Conservation (phyloP, 106 monocot species). For the Dactylorhiza incarnata region DNA sequence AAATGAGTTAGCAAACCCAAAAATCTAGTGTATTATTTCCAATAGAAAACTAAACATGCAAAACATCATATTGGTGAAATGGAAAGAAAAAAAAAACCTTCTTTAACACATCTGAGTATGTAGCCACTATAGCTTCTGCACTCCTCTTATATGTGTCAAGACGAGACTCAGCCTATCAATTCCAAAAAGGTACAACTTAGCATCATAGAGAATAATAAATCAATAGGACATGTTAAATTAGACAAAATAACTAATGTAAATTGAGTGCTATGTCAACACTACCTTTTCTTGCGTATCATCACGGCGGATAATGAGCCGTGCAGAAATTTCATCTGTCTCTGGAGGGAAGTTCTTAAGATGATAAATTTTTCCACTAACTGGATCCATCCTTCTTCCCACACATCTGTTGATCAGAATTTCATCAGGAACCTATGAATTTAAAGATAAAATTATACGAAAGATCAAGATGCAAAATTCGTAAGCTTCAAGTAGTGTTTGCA, state of each 20-base stretch:
- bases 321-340: constrained; percentile 72
- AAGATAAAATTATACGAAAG: constrained; percentile 17
- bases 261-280: constrained; percentile 1
- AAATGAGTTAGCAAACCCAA: constrained; percentile 11
- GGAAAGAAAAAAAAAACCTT: constrained; percentile 35
- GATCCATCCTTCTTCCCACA: constrained; percentile 95
- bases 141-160: constrained; percentile 79
- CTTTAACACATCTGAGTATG: constrained; percentile 49
- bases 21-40: not conserved
- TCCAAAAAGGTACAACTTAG: constrained; percentile 5
- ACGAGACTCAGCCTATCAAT: constrained; percentile 66
- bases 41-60: not conserved
- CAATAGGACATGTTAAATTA: not conserved
- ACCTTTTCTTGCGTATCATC: constrained; percentile 92
- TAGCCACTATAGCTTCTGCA: constrained; percentile 55
- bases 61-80: not conserved
- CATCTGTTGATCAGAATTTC: constrained; percentile 91
- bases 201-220: not conserved
- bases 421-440: constrained; percentile 86
- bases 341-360: constrained; percentile 79
- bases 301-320: constrained; percentile 62
- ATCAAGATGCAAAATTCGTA: constrained; percentile 5
- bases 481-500: not conserved
- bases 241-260: not conserved
- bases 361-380: constrained; percentile 81